Base-by-base conservation (phyloP, 129 eudicot species). In the Oenanthe sinensis region DNA sequence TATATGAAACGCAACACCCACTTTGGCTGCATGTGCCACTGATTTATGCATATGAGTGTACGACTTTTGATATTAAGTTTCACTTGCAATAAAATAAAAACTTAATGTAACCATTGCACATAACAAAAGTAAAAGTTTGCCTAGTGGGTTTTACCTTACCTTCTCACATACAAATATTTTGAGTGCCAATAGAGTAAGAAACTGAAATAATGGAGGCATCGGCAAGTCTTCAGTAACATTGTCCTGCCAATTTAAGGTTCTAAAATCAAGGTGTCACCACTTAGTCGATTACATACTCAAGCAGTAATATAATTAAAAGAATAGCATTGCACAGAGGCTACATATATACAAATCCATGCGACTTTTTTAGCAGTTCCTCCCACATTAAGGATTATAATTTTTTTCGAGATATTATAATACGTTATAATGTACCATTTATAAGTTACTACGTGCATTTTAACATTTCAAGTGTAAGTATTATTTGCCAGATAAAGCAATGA, bases 171-270 rank as follows among this genome's bases (percentile, higher is more conserved):
- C 83, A 84, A 93, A 93, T 65, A 91, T 89, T 85, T 91, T 91
- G 68, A 93, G 85, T 26, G 95, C 98, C 88, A 93, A 63, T 36
- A 93, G 37, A 24, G 93, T 88, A 79, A 93, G 97, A 81, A 93
- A 93, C 90, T 91, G 98, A 82, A 93, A 93, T 28, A 91, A 87
- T 52, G 97, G 97, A 79, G 98, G 98, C 98, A 93, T 93, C 68
- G 98, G 96, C 86, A 91, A 84, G 55, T 91, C 97, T 70, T 89
- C 89, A 45, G 93, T 83, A 39, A 89, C 81, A 70, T 84, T 83
- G 42, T 85, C 91, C 98, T 93, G 91, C 87, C 80, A 82, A 75
- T 79, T 36, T 40, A 80, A 79, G 44, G 78, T 46, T 78, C 65
- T 69, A 74, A 52, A 62, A 80, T 70, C 16, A 70, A 60, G 75